phyloP scores from a whole-genome alignment of 2,329 filamentous ascomycete species.

The Diaporthe longicolla region DNA sequence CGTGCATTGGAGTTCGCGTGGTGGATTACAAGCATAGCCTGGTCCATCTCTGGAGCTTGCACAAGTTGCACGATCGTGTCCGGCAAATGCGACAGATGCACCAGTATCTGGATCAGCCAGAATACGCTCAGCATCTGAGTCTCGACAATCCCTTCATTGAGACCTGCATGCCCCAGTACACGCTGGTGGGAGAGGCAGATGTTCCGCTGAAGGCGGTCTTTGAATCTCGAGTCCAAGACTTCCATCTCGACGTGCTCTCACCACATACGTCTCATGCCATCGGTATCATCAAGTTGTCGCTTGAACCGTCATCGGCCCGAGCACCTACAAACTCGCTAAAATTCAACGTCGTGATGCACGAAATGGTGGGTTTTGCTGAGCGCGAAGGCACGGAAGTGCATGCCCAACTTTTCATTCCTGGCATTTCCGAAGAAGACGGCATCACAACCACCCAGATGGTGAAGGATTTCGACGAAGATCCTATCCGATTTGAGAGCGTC shows the following conservation, averaged over 20 bases:
- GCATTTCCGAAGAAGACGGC: slow-evolving; percentile 88
- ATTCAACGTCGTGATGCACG: slow-evolving; percentile 99
- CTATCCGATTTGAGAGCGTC: slow-evolving; percentile 95
- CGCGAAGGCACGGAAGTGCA: slow-evolving; percentile 96
- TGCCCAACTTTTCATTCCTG: slow-evolving; percentile 95
- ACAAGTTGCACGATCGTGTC: slow-evolving; percentile 90
- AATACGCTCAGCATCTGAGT: slow-evolving; percentile 93
- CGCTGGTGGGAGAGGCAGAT: slow-evolving; percentile 91
- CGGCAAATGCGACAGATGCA: slow-evolving; percentile 96
- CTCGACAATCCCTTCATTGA: slow-evolving; percentile 95
- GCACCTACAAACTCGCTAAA: slow-evolving; percentile 94
- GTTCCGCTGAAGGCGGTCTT: slow-evolving; percentile 95
- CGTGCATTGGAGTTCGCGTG: slow-evolving; percentile 90
- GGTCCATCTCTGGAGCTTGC: slow-evolving; percentile 93
- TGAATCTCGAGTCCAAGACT: slow-evolving; percentile 94
- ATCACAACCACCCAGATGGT: slow-evolving; percentile 97
- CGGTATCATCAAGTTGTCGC: slow-evolving; percentile 88
- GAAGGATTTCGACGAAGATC: slow-evolving; percentile 90
- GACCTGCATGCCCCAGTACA: slow-evolving; percentile 91
- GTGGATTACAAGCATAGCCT: slow-evolving; percentile 91
- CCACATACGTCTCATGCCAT: slow-evolving; percentile 93
- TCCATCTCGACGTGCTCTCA: slow-evolving; percentile 89
- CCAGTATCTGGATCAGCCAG: slow-evolving; percentile 94
- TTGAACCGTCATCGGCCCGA: slow-evolving; percentile 94
- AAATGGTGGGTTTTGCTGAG: slow-evolving; percentile 94